These are phyloP conservation scores for Lasiodiplodia theobromae DNA, from an alignment of 2,329 filamentous ascomycete species.

Conservation along the genomic window DNA sequence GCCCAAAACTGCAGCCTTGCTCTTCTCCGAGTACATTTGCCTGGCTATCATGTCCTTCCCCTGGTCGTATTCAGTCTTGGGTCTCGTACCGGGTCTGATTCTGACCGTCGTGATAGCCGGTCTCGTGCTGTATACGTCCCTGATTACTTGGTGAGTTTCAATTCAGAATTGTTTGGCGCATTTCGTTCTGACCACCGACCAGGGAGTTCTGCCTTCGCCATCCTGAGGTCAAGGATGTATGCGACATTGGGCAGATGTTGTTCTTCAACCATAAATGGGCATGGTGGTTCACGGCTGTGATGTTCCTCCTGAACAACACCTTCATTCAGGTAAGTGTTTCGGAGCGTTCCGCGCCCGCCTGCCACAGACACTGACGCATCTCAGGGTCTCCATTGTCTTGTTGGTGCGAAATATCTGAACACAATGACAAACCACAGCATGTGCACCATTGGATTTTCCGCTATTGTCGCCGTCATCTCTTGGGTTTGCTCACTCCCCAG, in stretches of 20 bases:
- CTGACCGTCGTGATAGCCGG: constrained; percentile 79
- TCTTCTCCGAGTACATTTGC: constrained; percentile 96
- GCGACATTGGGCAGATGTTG: constrained; percentile 93
- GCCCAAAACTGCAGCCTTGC: constrained; percentile 89
- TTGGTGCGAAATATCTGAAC: constrained; percentile 87
- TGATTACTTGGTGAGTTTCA: constrained; percentile 65
- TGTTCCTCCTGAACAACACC: constrained; percentile 94
- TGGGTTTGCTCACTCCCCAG: constrained; percentile 82
- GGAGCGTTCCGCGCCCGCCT: constrained; percentile 57
- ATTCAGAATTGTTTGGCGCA: background rate
- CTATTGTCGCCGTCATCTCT: constrained; percentile 76
- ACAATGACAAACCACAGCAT: constrained; percentile 77
- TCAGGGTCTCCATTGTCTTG: constrained; percentile 79
- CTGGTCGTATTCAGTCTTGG: constrained; percentile 87
- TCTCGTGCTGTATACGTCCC: constrained; percentile 82
- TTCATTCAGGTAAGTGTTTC: constrained; percentile 63
- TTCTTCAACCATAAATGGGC: constrained; percentile 84
- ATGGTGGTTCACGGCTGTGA: constrained; percentile 73
- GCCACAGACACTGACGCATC: background rate
- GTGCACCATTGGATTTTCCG: constrained; percentile 82
- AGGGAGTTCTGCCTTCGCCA: constrained; percentile 93
- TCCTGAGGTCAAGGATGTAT: constrained; percentile 90
- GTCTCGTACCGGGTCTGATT: constrained; percentile 85
- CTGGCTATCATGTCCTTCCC: constrained; percentile 95
- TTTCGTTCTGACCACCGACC: background rate